Evolutionary conservation across 148 eudicot species (phyloP).

Genomic region (Camellia sinensis): DNA sequence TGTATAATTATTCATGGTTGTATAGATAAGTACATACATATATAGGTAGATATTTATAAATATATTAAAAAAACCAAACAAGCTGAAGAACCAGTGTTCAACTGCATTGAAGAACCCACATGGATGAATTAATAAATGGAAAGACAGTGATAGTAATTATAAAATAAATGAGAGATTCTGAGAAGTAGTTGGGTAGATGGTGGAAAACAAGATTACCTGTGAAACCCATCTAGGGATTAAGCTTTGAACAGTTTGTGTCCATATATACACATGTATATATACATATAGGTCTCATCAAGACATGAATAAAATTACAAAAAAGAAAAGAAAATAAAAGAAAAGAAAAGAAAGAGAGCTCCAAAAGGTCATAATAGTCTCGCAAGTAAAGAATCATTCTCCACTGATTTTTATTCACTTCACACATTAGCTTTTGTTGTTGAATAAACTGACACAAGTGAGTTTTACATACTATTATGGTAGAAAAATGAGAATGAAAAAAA

Average conservation of each 20-base stretch:
- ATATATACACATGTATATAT: background rate
- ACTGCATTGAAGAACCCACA: conserved; percentile 12
- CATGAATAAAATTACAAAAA: background rate
- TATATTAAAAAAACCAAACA: background rate
- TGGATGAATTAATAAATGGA: background rate
- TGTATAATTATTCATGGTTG: background rate
- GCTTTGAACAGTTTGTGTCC: background rate
- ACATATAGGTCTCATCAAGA: background rate
- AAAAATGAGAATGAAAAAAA: background rate
- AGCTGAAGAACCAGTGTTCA: background rate
- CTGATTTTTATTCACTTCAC: conserved; percentile 7
- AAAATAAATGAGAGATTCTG: background rate
- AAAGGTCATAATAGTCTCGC: conserved; percentile 20
- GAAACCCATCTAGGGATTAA: conserved; percentile 7
- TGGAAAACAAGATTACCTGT: conserved; percentile 2
- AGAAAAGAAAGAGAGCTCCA: background rate
- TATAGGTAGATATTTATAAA: background rate
- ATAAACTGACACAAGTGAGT: background rate
- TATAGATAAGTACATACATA: background rate
- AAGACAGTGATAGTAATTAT: background rate
- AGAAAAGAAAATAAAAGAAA: too few relatives aligned
- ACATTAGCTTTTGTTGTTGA: background rate
- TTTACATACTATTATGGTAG: background rate
- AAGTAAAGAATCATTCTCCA: conserved; percentile 19
- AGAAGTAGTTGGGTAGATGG: background rate